Evolutionary conservation across 495 filamentous ascomycete species (phyloP).

Genomic region (Margaritispora aquatica): DNA sequence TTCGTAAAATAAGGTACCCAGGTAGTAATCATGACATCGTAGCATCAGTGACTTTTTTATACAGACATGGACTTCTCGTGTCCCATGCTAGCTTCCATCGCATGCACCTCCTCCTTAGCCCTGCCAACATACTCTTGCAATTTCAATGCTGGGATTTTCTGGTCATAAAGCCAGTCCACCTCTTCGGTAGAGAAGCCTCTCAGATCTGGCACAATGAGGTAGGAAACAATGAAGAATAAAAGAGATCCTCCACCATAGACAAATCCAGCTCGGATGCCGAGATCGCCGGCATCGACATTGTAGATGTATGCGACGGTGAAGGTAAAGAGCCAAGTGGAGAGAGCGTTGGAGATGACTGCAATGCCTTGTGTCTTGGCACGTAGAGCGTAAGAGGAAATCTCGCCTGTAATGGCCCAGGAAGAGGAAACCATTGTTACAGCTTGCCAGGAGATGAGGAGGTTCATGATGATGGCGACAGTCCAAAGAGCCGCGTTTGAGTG

Average conservation of each 20-base stretch:
- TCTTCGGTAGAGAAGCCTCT: conserved; percentile 63
- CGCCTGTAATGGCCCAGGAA: conserved; percentile 12
- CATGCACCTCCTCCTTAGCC: conserved; percentile 3
- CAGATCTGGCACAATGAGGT: conserved; percentile 64
- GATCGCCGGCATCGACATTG: conserved; percentile 48
- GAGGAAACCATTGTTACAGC: conserved; percentile 1
- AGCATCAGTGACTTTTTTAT: background rate
- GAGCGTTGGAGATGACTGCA: conserved; percentile 22
- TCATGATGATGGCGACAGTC: conserved; percentile 20
- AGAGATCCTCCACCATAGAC: conserved; percentile 47
- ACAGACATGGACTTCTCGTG: background rate
- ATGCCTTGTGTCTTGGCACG: conserved; percentile 14
- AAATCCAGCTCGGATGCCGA: conserved; percentile 45
- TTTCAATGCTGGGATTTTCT: conserved; percentile 54
- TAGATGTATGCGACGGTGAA: conserved; percentile 50
- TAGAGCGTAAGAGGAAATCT: conserved; percentile 12
- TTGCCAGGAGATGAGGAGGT: conserved; percentile 13
- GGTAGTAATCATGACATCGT: background rate
- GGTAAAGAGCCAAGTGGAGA: conserved; percentile 44
- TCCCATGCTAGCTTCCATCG: conserved; percentile 3
- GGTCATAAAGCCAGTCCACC: conserved; percentile 63
- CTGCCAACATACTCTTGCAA: conserved; percentile 56
- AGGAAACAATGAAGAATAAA: conserved; percentile 33
- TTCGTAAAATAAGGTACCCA: no score
- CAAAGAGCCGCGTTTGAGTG: conserved; percentile 28